These are phyloP conservation scores for Hymenoscyphus albidus DNA, from an alignment of 2,329 filamentous ascomycete genomes.

Conservation along the genomic window DNA sequence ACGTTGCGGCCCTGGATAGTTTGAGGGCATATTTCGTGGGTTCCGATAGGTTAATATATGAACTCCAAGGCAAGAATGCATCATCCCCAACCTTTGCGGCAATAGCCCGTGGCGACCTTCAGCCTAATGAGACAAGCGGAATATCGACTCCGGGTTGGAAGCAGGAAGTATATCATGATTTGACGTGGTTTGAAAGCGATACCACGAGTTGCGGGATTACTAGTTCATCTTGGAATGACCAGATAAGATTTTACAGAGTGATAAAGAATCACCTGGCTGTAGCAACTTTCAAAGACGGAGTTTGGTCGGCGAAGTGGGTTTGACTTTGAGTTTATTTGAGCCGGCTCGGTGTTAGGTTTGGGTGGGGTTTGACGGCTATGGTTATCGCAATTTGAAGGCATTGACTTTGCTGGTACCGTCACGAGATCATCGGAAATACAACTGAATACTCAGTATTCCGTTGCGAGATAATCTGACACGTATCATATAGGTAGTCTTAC, in stretches of 20 bases:
- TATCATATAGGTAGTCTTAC: too few relatives aligned
- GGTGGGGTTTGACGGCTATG: not conserved
- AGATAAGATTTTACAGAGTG: not conserved
- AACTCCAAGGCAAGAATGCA: not conserved
- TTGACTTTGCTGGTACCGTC: not conserved
- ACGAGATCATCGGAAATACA: not conserved
- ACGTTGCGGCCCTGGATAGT: not conserved
- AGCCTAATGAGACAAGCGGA: not conserved
- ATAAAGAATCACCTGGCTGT: not conserved
- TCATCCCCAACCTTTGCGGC: not conserved
- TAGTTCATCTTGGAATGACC: not conserved
- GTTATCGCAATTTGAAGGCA: not conserved
- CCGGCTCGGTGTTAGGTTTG: not conserved
- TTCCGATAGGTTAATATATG: not conserved
- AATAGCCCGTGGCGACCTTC: not conserved
- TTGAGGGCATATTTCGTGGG: not conserved
- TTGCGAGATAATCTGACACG: too few relatives aligned
- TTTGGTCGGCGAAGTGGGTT: constrained; percentile 2
- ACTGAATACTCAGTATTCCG: too few relatives aligned
- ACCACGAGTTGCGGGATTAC: not conserved
- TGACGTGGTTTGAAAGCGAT: constrained; percentile 1
- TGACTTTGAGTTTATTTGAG: not conserved
- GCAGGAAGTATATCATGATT: not conserved
- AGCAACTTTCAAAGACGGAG: not conserved
- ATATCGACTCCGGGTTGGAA: not conserved